Base-by-base conservation (phyloP, 1,284 basidiomycete genomes). In the Pseudozyma sp. region DNA sequence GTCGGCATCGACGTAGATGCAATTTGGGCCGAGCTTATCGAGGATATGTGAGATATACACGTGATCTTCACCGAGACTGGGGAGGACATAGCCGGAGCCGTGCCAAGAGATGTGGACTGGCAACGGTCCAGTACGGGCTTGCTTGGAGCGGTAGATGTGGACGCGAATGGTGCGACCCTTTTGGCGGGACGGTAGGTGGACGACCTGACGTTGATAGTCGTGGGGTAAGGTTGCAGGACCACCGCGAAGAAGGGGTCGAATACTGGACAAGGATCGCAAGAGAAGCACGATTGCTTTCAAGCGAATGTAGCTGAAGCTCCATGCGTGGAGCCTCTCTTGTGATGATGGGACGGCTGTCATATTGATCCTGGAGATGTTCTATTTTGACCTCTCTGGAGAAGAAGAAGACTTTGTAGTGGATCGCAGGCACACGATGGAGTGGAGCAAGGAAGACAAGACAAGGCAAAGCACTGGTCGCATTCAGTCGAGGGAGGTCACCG, bases 1-100 rank as follows among this genome's bases (percentile, higher is more conserved):
- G 50, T 81, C 80, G 40, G 70, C 69, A 35, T 83, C 82, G 44
- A 81, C 52, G 5, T 80, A 53, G 19, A 74, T 47, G 38, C 61
- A 72, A 13, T 71, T 45, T 25, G 59, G 59, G 9, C 75, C 60
- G 21, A 58, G 60, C 43, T 56, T 45, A 36, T 61, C 40, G 25
- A 78, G 38, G 31, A 62, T 36, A 5, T 66, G 44, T 1, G 50
- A 13, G 18, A 60, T 53, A 25, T 62, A 76, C 3, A 55, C 71
- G 13, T 51, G 36, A 34, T 80, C 78, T 2, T 67, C 62, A 36
- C 75, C 76, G 16, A 77, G 60, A 14, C 55, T 74, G 6, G 73
- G 70, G 14, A 78, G 52, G 14, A 80, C 59, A 14, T 66, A 74
- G 12, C 71, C 71, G 11, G 71, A 74, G 25, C 71, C 71, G 31